phyloP scores from a whole-genome alignment of 2,329 filamentous ascomycete species.

The Sporothrix globosa region DNA sequence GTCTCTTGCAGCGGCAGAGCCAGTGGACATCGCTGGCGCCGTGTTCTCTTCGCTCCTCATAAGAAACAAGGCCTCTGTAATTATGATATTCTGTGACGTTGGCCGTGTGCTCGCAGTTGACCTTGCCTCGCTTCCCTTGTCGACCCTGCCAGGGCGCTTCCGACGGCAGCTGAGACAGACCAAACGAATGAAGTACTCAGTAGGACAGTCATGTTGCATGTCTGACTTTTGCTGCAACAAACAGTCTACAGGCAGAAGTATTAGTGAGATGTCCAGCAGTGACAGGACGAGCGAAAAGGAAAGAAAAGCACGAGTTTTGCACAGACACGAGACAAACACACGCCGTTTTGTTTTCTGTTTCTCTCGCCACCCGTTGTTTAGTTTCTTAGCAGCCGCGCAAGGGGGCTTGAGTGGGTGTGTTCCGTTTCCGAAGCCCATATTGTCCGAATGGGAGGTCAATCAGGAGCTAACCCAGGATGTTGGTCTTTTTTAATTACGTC shows the following conservation, averaged over 20 bases:
- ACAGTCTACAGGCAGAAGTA: constrained; percentile 15
- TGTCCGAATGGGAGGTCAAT: constrained; percentile 17
- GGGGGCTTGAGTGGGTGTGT: not conserved
- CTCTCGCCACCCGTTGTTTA: constrained; percentile 23
- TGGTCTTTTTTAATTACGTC: constrained; percentile 5
- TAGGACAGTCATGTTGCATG: not conserved
- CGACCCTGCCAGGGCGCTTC: constrained; percentile 6
- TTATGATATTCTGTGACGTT: not conserved
- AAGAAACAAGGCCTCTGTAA: not conserved
- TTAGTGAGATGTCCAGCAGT: not conserved
- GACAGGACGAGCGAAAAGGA: not conserved
- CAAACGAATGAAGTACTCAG: constrained; percentile 6
- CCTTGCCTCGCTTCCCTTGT: not conserved
- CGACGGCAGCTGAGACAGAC: not conserved
- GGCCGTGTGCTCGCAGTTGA: not conserved
- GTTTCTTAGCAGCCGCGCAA: constrained; percentile 10
- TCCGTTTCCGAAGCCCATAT: constrained; percentile 5
- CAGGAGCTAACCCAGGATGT: constrained; percentile 8
- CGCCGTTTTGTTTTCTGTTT: constrained; percentile 24
- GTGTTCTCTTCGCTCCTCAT: not conserved
- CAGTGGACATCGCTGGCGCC: constrained; percentile 3
- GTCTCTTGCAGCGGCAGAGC: constrained; percentile 15
- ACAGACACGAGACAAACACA: not conserved
- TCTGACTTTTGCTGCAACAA: constrained; percentile 9
- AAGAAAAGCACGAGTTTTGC: not conserved